Evolutionary conservation across 1,284 basidiomycete genomes (phyloP).

Genomic region (Gymnopus androsaceus): DNA sequence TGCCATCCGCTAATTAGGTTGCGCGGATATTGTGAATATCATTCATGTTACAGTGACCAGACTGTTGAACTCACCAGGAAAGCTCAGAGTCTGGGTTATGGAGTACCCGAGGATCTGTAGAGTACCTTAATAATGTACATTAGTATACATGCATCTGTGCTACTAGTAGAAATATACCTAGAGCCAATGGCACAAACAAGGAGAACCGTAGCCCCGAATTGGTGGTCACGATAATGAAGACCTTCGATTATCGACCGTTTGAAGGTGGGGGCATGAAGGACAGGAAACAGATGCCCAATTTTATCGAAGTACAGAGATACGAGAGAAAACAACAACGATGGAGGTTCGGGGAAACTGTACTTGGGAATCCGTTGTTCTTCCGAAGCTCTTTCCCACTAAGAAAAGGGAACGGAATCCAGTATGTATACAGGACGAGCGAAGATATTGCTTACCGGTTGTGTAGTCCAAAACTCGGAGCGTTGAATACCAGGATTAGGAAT

Average conservation of each 20-base stretch:
- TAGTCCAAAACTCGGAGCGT: constrained; percentile 36
- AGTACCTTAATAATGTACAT: no score
- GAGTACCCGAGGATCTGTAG: constrained; percentile 65
- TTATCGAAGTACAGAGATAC: constrained; percentile 61
- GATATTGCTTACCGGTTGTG: constrained; percentile 31
- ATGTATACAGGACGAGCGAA: not conserved
- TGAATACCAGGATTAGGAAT: constrained; percentile 18
- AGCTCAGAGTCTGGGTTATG: constrained; percentile 40
- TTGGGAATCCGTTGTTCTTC: constrained; percentile 17
- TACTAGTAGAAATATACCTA: no score
- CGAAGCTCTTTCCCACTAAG: constrained; percentile 15
- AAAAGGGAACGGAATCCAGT: not conserved
- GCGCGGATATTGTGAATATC: not conserved
- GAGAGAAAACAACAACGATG: constrained; percentile 32
- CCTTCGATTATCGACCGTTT: constrained; percentile 48
- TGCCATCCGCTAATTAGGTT: constrained; percentile 53
- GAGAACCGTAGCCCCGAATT: constrained; percentile 60
- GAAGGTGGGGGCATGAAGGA: constrained; percentile 67
- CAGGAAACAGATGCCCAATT: constrained; percentile 53
- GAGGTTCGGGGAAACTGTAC: constrained; percentile 19
- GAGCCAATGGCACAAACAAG: constrained; percentile 66
- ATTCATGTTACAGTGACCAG: constrained; percentile 20
- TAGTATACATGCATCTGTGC: no score
- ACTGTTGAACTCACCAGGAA: constrained; percentile 29
- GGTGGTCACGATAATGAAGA: constrained; percentile 47